Base-by-base conservation (phyloP, 768 basidiomycete species). In the Pisolithus microcarpus region DNA sequence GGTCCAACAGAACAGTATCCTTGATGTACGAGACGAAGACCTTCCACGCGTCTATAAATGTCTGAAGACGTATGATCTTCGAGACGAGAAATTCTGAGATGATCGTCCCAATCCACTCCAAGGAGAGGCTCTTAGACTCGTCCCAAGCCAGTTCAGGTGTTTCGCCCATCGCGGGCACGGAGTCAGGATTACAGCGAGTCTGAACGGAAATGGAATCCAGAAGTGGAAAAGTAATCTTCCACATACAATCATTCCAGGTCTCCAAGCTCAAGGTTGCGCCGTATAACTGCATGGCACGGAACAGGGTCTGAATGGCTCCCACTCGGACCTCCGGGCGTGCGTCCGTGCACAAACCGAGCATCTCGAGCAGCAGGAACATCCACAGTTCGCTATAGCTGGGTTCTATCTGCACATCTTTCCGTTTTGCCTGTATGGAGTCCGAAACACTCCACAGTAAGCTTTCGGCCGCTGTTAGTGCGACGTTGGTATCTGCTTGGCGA, bases 401-500 rank as follows among this genome's bases (percentile, higher is more conserved):
- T 46, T 76, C 84, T 56, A 82, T 79, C 51, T 81, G 79, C 16
- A 60, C 67, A 40, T 76, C 76, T 57, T 84, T 84, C 19, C 89
- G 78, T 62, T 90, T 87, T 7, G 85, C 80, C 61, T 95, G 92
- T 34, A 98, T 90, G 1, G 91, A 87, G 63, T 99, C 95, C 0
- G 94, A 96, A 0, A 99, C 89, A 53, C 89, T 87, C 95, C 95
- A 98, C 5, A 99, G 73, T 3, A 97, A 70, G 48, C 91, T 92
- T 52, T 91, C 91, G 0, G 94, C 91, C 0, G 91, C 91, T 1
- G 95, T 95, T 50, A 99, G 71, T 1, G 93, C 90, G 50, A 99
- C 95, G 59, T 99, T 99, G 37, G 95, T 94, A 56, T 98, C 96
- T 1, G 82, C 78, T 60, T 98, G 95, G 16, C 85, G 79, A 7